Evolutionary conservation across 768 basidiomycete species (phyloP).

Genomic region (Heimioporus sp.): DNA sequence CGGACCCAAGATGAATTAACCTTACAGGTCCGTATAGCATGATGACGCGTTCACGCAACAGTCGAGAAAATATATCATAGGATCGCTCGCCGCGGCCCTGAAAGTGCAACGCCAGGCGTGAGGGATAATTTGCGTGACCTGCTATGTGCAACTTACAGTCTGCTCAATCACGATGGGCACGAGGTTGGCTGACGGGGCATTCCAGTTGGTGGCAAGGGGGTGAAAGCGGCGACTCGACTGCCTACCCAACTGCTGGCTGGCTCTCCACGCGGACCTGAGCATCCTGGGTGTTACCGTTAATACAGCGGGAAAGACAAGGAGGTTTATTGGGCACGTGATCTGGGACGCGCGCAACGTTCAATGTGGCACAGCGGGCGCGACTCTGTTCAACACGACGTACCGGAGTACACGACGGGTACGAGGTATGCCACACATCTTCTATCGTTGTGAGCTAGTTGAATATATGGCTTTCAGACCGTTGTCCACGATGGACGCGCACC

Average conservation of each 20-base stretch:
- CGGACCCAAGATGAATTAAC: conserved; percentile 15
- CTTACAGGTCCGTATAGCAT: conserved; percentile 92
- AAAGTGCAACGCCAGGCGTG: conserved; percentile 9
- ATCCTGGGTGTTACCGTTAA: conserved; percentile 19
- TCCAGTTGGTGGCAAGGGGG: conserved; percentile 47
- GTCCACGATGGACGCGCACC: conserved; percentile 23
- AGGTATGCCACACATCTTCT: conserved; percentile 8
- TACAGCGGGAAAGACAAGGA: conserved; percentile 1
- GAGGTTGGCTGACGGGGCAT: conserved; percentile 55
- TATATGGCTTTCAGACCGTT: neutral
- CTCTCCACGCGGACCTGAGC: conserved; percentile 27
- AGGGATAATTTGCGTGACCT: conserved; percentile 11
- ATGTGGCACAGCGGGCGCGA: conserved; percentile 6
- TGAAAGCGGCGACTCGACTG: conserved; percentile 47
- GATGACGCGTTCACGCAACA: conserved; percentile 90
- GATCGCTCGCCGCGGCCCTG: conserved; percentile 85
- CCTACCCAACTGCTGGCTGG: conserved; percentile 13
- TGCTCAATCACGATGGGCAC: conserved; percentile 95
- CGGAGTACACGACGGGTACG: conserved; percentile 8
- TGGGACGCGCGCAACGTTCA: conserved; percentile 11
- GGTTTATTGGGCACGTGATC: conserved; percentile 25
- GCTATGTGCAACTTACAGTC: conserved; percentile 50
- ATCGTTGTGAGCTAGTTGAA: neutral
- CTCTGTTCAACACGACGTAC: conserved; percentile 7
- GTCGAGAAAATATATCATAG: conserved; percentile 94